Base-by-base conservation (phyloP, 1,284 basidiomycete species). In the Rhodotorula sp. region DNA sequence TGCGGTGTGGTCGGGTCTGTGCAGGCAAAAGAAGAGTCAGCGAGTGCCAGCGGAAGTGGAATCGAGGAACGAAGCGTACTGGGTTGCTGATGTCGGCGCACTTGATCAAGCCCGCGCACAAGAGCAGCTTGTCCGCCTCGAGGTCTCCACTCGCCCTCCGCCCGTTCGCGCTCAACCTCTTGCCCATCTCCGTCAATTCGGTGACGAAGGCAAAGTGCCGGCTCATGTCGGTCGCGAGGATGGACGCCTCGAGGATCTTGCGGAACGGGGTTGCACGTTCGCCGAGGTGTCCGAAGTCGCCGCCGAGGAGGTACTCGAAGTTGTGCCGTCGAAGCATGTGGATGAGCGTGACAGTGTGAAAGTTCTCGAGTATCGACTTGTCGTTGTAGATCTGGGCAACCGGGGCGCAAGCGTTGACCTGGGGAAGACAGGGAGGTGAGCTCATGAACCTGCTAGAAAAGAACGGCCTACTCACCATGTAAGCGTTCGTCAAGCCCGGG, bases 61-160 rank as follows among this genome's bases (percentile, higher is more conserved):
- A n/a, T 55, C 34, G 19, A 71, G 59, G 67, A 29, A 47, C 19
- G 39, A 19, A 20, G 71, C 77, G 56, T 29, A 95, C 92, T 19
- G 94, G 93, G 80, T 97, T 97, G 79, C 91, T 94, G 78, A 97
- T 97, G 81, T 97, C 94, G 19, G 92, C 92, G 78, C 93, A 95
- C 81, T 97, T 97, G 81, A 97, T 89, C 61, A 97, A 83, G 7
- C 90, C 90, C 77, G 96, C 91, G 78, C 90, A 93, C n/a, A 93
- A 80, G 66, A 94, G 81, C 32, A 90, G 82, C 71, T 89, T 85
- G 68, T 87, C 84, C 67, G 83, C 81, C 67, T 80, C 79, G 44
- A 84, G 66, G 17, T 70, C 59, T 17, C 44, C 55, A 11, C 17
- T 27, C 13, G 20, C 29, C 15, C 51, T 34, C 20, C 24, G 7